Conservation (phyloP, 2,329 filamentous ascomycete genomes). For the Fusarium globosum region DNA sequence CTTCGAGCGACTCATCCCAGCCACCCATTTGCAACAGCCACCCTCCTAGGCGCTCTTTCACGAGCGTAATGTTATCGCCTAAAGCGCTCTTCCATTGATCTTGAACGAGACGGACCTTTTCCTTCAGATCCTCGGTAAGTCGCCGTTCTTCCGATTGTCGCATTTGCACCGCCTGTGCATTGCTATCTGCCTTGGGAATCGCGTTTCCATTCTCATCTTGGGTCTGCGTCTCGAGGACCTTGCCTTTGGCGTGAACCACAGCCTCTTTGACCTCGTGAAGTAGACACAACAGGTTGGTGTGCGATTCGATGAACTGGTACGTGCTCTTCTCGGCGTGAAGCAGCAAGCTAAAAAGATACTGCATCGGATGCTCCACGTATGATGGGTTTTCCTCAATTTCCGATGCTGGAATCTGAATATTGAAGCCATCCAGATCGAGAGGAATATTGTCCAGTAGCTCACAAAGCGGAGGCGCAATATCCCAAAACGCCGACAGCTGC, state of each 20-base stretch:
- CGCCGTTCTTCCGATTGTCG: conserved; percentile 73
- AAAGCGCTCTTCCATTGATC: conserved; percentile 90
- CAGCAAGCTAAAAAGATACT: conserved; percentile 89
- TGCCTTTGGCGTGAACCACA: conserved; percentile 75
- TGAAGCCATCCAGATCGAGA: conserved; percentile 66
- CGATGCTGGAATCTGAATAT: conserved; percentile 78
- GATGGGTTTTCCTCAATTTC: conserved; percentile 89
- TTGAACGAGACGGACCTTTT: conserved; percentile 91
- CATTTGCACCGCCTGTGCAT: conserved; percentile 63
- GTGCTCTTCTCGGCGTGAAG: conserved; percentile 91
- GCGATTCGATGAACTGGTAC: conserved; percentile 96
- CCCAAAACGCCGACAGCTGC: conserved; percentile 96
- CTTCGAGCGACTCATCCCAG: conserved; percentile 83
- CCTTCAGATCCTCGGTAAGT: conserved; percentile 88
- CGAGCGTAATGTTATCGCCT: conserved; percentile 77
- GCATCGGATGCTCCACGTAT: conserved; percentile 83
- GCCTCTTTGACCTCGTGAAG: conserved; percentile 90
- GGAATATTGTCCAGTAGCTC: conserved; percentile 85
- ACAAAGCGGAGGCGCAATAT: conserved; percentile 87
- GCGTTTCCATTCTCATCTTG: conserved; percentile 51
- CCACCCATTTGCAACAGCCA: conserved; percentile 83
- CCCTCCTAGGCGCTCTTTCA: conserved; percentile 78
- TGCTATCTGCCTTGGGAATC: conserved; percentile 49
- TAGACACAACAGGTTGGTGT: conserved; percentile 90
- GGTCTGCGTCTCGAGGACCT: conserved; percentile 74